Evolutionary conservation across 371 early-diverging fungal genomes (phyloP).

Genomic region (Zopfochytrium polystomum): DNA sequence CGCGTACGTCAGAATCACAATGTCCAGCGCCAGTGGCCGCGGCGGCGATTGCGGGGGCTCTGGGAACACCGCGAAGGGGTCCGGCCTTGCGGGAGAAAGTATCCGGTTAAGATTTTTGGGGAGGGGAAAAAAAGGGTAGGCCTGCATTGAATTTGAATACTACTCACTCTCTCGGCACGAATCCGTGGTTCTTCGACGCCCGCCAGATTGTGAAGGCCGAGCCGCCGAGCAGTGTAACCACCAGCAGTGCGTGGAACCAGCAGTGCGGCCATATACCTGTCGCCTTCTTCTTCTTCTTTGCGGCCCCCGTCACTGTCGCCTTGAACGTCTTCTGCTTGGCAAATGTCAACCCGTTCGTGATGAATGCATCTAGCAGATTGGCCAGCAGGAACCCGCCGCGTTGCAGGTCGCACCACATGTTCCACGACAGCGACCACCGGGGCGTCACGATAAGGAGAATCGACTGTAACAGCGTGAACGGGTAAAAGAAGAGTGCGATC

Average conservation of each 20-base stretch:
- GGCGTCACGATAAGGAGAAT: neutral
- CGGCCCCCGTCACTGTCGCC: neutral
- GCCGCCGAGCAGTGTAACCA: neutral
- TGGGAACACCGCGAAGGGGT: neutral
- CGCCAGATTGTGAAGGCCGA: neutral
- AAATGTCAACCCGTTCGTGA: conserved; percentile 1
- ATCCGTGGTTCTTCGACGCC: neutral
- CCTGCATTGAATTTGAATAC: no score
- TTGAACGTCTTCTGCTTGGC: neutral
- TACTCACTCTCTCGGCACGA: neutral
- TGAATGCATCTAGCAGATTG: neutral
- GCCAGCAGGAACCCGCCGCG: conserved; percentile 1
- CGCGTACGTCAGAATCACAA: neutral
- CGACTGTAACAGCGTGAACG: neutral
- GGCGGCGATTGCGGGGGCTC: neutral
- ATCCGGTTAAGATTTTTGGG: no score
- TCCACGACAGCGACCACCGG: neutral
- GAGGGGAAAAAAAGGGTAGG: no score
- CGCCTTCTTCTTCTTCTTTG: neutral
- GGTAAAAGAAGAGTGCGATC: neutral
- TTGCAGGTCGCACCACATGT: conserved; percentile 5
- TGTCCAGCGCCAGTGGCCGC: neutral
- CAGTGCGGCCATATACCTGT: neutral
- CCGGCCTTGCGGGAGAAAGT: no score
- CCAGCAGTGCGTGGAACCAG: neutral